Conservation (phyloP, 352 stramenopile species). For the Hyaloperonospora arabidopsidis region DNA sequence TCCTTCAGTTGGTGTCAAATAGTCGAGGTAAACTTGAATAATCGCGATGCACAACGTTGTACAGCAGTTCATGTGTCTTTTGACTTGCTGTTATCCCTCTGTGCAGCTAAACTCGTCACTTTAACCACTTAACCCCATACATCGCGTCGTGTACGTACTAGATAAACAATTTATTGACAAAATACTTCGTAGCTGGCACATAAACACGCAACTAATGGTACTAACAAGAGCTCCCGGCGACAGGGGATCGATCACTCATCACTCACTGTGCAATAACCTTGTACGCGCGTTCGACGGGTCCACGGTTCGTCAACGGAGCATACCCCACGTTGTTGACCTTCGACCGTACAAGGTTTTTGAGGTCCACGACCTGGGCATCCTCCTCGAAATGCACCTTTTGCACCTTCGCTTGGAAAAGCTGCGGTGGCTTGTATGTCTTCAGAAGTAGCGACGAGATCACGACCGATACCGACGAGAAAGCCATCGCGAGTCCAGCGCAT, state of each 20-base stretch:
- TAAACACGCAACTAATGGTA: no score
- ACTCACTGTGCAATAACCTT: background rate
- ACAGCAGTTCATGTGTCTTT: no score
- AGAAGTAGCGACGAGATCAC: slow-evolving; percentile 79
- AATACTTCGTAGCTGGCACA: no score
- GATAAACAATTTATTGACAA: no score
- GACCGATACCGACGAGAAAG: slow-evolving; percentile 83
- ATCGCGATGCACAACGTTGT: background rate
- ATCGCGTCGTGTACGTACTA: no score
- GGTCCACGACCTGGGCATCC: slow-evolving; percentile 59
- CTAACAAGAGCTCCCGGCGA: no score
- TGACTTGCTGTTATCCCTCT: background rate
- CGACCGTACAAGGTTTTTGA: slow-evolving; percentile 67
- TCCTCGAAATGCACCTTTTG: slow-evolving; percentile 45
- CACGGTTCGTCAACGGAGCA: slow-evolving; percentile 52
- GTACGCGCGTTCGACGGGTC: slow-evolving; percentile 26
- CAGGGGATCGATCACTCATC: no score
- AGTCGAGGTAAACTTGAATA: slow-evolving; percentile 20
- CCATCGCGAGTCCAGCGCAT: slow-evolving; percentile 81
- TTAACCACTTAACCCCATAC: no score
- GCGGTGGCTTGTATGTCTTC: slow-evolving; percentile 61
- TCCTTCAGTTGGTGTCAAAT: slow-evolving; percentile 37
- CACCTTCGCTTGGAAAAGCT: slow-evolving; percentile 31
- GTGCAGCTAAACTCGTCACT: background rate
- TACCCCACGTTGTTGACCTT: slow-evolving; percentile 57